Evolutionary conservation across 2,329 filamentous ascomycete species (phyloP), one percentile per base, ranked within the genome.

Genomic region (Aspergillus terreus): DNA sequence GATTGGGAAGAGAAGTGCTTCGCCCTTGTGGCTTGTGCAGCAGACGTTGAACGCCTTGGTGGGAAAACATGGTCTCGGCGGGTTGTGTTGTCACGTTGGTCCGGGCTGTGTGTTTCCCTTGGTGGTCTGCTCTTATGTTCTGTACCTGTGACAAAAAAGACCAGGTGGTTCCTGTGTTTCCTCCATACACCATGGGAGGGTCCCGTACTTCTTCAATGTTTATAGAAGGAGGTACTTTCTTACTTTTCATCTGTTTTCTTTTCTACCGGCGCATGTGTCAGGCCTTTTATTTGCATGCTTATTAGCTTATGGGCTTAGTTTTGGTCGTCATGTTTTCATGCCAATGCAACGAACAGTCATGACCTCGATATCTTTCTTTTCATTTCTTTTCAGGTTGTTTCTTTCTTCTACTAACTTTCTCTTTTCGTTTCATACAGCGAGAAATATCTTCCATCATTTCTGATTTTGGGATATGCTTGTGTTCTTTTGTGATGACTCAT

Each of bases 341-440:
- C 62, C 60, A 69, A 67, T 69, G 62, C 64, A 69, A 70, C 66
- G 66, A 68, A 69, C 61, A 67, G 59, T 68, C 63, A 71, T 69
- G 68, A 66, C 63, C 57, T 62, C 59, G 53, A 54, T 47, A 43
- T 51, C 54, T 52, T 44, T 52, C 41, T 50, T 23, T 56, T 50
- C 38, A 11, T 49, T 43, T 51, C 45, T 52, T 47, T 41, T 7
- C 32, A 12, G 12, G 30, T 27, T 43, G 36, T 56, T 51, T 45
- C 49, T 49, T 38, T 50, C 4, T 21, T 46, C 36, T 55, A 44
- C 19, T 47, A 46, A 43, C 44, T 44, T 46, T 35, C 44, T 51
- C 25, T 50, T 42, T 36, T 21, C 27, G 9, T 23, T 35, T 35
- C 17, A 21, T 15, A 27, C 45, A 15, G 46, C 40, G 27, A 17